Conservation (phyloP, 1,139 yeast genomes). For the Arxiozyma bovina region DNA sequence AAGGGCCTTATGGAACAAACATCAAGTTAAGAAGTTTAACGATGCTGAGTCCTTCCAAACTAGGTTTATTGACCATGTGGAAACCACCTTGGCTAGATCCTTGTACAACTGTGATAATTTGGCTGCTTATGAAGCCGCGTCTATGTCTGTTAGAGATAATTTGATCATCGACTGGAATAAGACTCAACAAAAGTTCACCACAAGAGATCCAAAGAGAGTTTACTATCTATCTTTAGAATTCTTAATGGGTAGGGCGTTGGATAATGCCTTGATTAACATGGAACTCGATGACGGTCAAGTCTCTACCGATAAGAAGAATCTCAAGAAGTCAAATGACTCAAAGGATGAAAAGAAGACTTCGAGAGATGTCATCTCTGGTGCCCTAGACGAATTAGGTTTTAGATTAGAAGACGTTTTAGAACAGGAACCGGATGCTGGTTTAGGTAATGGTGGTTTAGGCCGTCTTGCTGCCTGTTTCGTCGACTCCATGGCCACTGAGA, state of each 20-base stretch:
- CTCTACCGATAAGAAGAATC: conserved; percentile 1
- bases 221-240: conserved; percentile 85
- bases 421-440: conserved; percentile 88
- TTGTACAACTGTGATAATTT: conserved; percentile 84
- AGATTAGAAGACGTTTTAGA: conserved; percentile 76
- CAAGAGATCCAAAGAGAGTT: conserved; percentile 76
- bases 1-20: conserved; percentile 68
- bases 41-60: conserved; percentile 55
- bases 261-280: conserved; percentile 82
- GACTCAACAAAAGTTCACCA: conserved; percentile 83
- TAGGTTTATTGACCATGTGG: conserved; percentile 76
- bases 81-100: conserved; percentile 80
- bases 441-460: conserved; percentile 94
- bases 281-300: conserved; percentile 30
- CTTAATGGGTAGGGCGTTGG: conserved; percentile 92
- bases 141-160: conserved; percentile 69
- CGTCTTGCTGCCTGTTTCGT: conserved; percentile 91
- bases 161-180: conserved; percentile 84
- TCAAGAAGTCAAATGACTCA: conserved; percentile 21
- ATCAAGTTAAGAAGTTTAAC: conserved; percentile 43
- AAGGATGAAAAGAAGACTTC: conserved; percentile 16
- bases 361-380: conserved; percentile 44
- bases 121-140: conserved; percentile 89
- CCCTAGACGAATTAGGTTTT: conserved; percentile 75
- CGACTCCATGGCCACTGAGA: conserved; percentile 78